Base-by-base conservation (phyloP, 768 basidiomycete genomes). In the Suillus hirtellus region DNA sequence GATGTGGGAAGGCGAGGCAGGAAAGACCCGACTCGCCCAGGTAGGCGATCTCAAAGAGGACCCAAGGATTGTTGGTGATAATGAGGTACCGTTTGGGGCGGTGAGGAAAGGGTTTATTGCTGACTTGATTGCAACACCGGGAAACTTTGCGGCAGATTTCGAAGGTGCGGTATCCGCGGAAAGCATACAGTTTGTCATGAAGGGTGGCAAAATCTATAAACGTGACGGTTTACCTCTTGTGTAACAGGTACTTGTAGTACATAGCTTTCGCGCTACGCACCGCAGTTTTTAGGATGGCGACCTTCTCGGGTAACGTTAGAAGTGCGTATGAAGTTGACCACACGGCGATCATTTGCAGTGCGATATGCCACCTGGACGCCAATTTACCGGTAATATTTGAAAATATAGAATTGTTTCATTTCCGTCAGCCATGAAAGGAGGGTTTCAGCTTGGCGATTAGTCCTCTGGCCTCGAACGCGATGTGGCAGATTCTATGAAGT, bases 141-240 rank as follows among this genome's bases (percentile, higher is more conserved):
- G 77, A 15, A 76, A 80, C 63, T 63, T 80, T 17, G 75, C 68
- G 63, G 63, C 63, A 37, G 77, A 83, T 65, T 82, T 83, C 60
- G 73, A 72, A 54, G 72, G 76, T 31, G 83, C 84, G 44, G 77
- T 81, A 38, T 80, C 82, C 60, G 73, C 84, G 59, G 74, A 76
- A 37, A 76, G 75, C 35, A 80, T 88, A 19, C 69, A 68, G 37
- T 85, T 86, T 68, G 85, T 87, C 47, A 86, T 87, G 85, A 88
- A 87, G 66, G 81, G 75, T 1, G 87, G 85, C 14, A 74, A 68
- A 61, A 75, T 84, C 17, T 81, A 78, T 63, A 82, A 84, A 68
- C 68, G 66, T 52, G 75, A 77, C 43, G 81, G 82, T 24, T 38
- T 44, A 34, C 59, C 59, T 21, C 58, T 70, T 19, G 64, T 66